Base-by-base conservation (phyloP, 768 basidiomycete genomes). In the Boletus bicolor region DNA sequence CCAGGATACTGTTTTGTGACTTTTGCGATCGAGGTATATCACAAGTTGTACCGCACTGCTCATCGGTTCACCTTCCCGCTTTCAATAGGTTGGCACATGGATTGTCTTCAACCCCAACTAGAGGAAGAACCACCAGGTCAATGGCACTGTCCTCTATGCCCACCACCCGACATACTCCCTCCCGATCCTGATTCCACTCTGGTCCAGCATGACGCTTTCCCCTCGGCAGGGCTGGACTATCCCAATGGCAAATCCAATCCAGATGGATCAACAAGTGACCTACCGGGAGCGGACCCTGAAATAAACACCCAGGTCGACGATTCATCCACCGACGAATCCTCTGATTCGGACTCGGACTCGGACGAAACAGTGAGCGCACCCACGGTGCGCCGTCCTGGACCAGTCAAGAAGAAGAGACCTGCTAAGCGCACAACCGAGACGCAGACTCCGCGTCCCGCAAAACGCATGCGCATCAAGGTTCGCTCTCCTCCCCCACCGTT, bases 1-100 rank as follows among this genome's bases (percentile, higher is more conserved):
- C 80, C 51, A 81, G 82, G 50, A 86, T 97, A 59, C 71, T 98
- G 51, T 89, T 98, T 63, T 98, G 96, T 70, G 96, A 98, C 78
- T 82, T 78, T 53, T 98, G 96, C 72, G 96, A 98, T 77, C 79
- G 93, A 80, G 93, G 90, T 85, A 69, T 39, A 34, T 56, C 61
- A 58, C 52, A 43, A 58, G 15, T 59, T 59, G 7, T 53, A 35
- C 46, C 35, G 26, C 21, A 45, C 35, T 24, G 26, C 51, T 52
- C 57, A 44, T 48, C 55, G 7, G 8, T 44, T 62, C 49, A 46
- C 46, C 7, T 32, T 42, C 49, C 6, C 21, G 21, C 50, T 35
- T 49, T 41, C 24, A 36, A 54, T 59, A 87, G 91, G 91, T 36
- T 93, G 89, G 89, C 91, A 94, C 71, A 84, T 85, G 79, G 82